A percentile compares a stretch with the other conserved stretches of the same genome.
Evolutionary conservation across 2,329 filamentous ascomycete species (phyloP).

Genomic region (Claviceps spartinae): DNA sequence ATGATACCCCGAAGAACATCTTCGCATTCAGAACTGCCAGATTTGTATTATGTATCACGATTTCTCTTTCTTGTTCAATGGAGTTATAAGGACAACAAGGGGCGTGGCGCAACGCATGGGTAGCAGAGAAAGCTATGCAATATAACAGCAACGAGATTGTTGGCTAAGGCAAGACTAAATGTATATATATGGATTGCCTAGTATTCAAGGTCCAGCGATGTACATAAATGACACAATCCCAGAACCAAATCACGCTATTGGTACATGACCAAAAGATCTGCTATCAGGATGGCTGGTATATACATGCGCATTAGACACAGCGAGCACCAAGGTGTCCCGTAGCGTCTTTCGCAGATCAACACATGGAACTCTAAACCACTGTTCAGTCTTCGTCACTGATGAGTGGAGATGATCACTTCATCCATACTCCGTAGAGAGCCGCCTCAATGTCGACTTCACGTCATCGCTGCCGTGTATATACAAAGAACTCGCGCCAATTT

Average conservation of each 20-base stretch:
- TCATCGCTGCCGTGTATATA: not conserved
- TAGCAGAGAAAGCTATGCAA: not conserved
- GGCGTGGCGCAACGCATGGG: slow-evolving; percentile 4
- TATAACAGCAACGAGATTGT: too few species aligned
- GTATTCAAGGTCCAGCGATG: not conserved
- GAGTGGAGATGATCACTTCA: not conserved
- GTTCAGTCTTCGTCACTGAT: not conserved
- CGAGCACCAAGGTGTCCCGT: too few species aligned
- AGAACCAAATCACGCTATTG: not conserved
- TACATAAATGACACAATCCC: not conserved
- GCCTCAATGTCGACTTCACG: not conserved
- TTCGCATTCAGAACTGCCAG: slow-evolving; percentile 9
- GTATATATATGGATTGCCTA: not conserved
- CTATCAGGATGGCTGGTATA: not conserved
- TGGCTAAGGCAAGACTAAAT: not conserved
- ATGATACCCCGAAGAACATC: slow-evolving; percentile 24
- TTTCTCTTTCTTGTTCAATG: not conserved
- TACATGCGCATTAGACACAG: too few species aligned
- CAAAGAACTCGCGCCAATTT: not conserved
- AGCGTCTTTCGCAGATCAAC: not conserved
- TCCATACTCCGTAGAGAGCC: not conserved
- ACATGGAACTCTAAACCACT: not conserved
- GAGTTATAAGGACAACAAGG: not conserved
- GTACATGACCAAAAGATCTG: not conserved
- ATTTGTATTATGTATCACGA: not conserved